phyloP scores from a whole-genome alignment of 352 stramenopile species.

The Phytophthora vignae region DNA sequence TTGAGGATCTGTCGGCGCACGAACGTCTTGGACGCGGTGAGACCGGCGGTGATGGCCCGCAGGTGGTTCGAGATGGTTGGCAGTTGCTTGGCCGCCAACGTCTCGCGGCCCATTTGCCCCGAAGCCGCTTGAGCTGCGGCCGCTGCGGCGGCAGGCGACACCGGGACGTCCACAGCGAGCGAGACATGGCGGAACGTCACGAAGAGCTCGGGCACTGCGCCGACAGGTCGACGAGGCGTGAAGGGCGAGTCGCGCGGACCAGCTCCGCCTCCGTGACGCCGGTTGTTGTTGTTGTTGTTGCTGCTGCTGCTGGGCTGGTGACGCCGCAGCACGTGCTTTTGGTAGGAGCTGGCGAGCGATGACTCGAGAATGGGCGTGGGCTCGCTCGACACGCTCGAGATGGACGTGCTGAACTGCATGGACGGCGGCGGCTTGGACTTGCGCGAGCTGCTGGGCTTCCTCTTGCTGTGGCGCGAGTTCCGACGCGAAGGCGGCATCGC shows the following conservation, averaged over 20 bases:
- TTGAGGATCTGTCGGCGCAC: conserved; percentile 54
- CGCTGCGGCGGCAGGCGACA: conserved; percentile 31
- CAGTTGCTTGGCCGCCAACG: conserved; percentile 49
- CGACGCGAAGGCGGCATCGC: conserved; percentile 13
- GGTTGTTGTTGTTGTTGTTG: conserved; percentile 21
- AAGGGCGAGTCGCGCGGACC: conserved; percentile 31
- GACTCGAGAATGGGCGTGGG: conserved; percentile 40
- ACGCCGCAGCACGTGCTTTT: conserved; percentile 40
- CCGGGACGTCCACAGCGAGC: conserved; percentile 35
- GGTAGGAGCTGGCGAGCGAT: conserved; percentile 32
- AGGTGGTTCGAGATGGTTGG: conserved; percentile 64
- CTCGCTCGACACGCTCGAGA: conserved; percentile 43
- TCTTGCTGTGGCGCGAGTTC: conserved; percentile 24
- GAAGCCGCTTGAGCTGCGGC: conserved; percentile 33
- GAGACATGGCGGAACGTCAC: conserved; percentile 49
- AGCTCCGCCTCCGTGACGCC: conserved; percentile 16
- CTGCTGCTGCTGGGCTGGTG: conserved; percentile 24
- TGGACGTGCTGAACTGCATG: conserved; percentile 33
- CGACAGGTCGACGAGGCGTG: conserved; percentile 34
- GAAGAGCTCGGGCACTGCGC: conserved; percentile 38
- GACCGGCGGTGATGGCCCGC: conserved; percentile 37
- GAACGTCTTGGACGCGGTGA: conserved; percentile 51
- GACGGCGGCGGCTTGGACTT: conserved; percentile 8
- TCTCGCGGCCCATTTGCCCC: conserved; percentile 37
- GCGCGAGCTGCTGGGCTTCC: conserved; percentile 19